A percentile compares a stretch with the other conserved stretches of the same genome.
These are phyloP conservation scores for Saprolegnia parasitica DNA, from an alignment of 352 stramenopile species.

Conservation along the genomic window DNA sequence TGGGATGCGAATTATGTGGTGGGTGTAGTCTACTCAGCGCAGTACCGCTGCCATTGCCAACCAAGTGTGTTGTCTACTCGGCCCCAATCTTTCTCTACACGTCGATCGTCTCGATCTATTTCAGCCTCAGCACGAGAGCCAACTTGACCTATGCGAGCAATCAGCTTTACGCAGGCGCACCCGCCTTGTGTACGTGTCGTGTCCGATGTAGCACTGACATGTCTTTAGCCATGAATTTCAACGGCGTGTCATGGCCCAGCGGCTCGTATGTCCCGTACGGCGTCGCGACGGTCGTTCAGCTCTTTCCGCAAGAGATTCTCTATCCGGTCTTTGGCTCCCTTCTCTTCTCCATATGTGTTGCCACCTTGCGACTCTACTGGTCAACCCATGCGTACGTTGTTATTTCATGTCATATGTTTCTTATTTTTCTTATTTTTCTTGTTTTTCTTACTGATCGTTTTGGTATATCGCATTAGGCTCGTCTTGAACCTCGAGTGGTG, in stretches of 20 bases:
- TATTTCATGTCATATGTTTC: not conserved
- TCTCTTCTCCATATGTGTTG: not conserved
- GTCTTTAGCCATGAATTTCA: not conserved
- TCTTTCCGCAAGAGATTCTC: not conserved
- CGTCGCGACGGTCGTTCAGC: not conserved
- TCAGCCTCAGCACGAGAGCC: not conserved
- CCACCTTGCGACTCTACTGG: not conserved
- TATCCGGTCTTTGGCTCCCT: not conserved
- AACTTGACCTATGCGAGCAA: not conserved
- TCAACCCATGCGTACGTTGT: not conserved
- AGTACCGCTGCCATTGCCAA: constrained; percentile 14
- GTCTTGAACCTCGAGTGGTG: constrained; percentile 3
- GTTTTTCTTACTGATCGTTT: too few species aligned
- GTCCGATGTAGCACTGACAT: too few species aligned
- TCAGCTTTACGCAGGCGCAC: not conserved
- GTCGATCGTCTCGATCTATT: not conserved
- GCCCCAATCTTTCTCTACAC: constrained; percentile 17
- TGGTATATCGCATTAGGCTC: not conserved
- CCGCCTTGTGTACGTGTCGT: not conserved
- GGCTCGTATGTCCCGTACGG: constrained; percentile 11
- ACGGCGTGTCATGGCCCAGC: constrained; percentile 21
- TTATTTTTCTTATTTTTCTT: too few species aligned
- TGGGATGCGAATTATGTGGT: not conserved
- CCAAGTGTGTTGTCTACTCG: constrained; percentile 6
- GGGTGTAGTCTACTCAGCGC: not conserved